Evolutionary conservation across 2,329 filamentous ascomycete species (phyloP).

Genomic region (Ceratocystis diversiconidia): DNA sequence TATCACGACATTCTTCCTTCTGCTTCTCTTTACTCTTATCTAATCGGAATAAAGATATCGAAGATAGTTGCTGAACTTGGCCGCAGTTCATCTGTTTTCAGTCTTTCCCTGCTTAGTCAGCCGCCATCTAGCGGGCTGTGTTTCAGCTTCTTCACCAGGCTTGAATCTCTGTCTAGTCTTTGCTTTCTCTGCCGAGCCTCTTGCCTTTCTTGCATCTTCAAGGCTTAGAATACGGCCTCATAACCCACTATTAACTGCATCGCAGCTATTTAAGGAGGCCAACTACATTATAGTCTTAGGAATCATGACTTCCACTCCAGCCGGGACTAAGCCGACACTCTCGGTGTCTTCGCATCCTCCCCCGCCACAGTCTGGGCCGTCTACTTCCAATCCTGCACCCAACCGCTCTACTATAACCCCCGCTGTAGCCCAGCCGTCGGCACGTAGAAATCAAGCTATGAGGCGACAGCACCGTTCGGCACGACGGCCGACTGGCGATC

Average conservation of each 20-base stretch:
- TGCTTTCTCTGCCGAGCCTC: neutral
- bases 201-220: too few relatives aligned
- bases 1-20: neutral
- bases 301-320: neutral
- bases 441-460: constrained; percentile 60
- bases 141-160: neutral
- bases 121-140: neutral
- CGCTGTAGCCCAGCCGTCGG: constrained; percentile 28
- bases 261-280: neutral
- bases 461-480: constrained; percentile 77
- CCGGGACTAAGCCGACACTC: neutral
- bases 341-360: neutral
- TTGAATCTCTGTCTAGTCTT: neutral
- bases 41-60: neutral
- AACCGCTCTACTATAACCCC: neutral
- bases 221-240: too few relatives aligned
- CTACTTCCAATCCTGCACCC: neutral
- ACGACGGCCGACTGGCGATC: constrained; percentile 46
- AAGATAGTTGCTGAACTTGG: neutral
- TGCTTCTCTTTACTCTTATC: neutral
- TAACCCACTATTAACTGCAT: too few relatives aligned
- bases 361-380: neutral
- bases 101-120: neutral
- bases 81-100: neutral
- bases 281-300: neutral